Base-by-base conservation (phyloP, 2,329 filamentous ascomycete genomes). In the Mycogone perniciosa region DNA sequence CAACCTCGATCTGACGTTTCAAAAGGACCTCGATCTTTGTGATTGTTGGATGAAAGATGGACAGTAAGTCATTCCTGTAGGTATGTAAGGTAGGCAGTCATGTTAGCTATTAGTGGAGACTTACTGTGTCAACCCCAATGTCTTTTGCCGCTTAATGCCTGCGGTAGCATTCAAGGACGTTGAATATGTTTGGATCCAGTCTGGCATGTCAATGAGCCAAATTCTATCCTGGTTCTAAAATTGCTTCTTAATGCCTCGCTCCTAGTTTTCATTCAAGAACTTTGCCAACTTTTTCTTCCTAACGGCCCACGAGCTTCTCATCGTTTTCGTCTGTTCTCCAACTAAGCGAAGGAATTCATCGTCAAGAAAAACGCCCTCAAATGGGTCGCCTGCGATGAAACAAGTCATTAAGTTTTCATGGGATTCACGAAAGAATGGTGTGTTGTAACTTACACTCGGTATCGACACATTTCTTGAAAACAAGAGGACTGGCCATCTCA, bases 291-390 rank as follows among this genome's bases (percentile, higher is more conserved):
- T 0, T 58, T 44, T 0, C 37, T 45, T 0, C 7, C 5, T 8
- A 1, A 8, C 27, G 4, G 7, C 6, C 35, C 40, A 42, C 2
- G 5, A 30, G 20, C 60, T 61, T 65, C 0, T 41, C 30, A 0
- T 11, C 1, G 0, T 6, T 4, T 43, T 2, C 0, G 68, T 26
- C 7, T 64, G 66, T 0, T 5, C 2, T 30, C 60, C 54, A 9
- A 73, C 51, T 2, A 67, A 35, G 0, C 47, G 1, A 0, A 62
- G 1, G 27, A 73, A 73, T 0, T 35, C 53, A 2, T 72, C 61
- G 30, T 73, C 68, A 0, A 73, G 59, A 6, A 72, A 70, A 0
- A 71, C 57, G 0, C 57, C 68, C 1, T 70, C 69, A 2, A 66
- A 71, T 0, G 73, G 56, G 0, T 20, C 62, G 2, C 67, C 68